Conservation (phyloP, 108 stramenopile species). For the Pelagomonas calceolata region DNA sequence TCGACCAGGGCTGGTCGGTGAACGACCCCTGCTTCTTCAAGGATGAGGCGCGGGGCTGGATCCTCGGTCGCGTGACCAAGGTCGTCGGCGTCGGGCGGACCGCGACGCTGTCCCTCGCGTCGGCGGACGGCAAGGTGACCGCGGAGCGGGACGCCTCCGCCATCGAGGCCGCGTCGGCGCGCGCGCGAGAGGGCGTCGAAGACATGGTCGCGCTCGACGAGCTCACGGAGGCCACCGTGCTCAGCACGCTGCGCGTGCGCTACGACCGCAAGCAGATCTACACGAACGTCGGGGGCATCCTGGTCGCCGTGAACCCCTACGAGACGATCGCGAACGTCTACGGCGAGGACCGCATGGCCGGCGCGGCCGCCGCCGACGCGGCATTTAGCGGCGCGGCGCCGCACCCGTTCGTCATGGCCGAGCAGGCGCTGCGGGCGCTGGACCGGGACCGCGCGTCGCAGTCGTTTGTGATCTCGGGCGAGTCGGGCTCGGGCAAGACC, state of each 20-base stretch:
- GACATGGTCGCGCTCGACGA: neutral
- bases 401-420: slow-evolving; percentile 9
- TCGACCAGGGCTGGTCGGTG: neutral
- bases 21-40: neutral
- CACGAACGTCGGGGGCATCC: slow-evolving; percentile 13
- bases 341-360: neutral
- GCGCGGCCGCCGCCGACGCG: neutral
- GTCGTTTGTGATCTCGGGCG: slow-evolving; percentile 20
- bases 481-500: slow-evolving; percentile 24
- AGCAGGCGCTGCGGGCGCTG: slow-evolving; percentile 7
- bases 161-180: neutral
- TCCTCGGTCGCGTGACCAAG: neutral
- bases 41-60: neutral
- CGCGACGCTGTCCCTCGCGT: neutral
- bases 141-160: neutral
- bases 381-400: neutral
- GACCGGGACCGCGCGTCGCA: slow-evolving; percentile 8
- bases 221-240: neutral
- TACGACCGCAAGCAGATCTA: neutral
- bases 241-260: neutral
- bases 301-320: slow-evolving; percentile 13
- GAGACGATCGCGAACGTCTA: neutral
- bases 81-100: neutral
- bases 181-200: neutral
- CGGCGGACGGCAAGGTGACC: too few species aligned